These are phyloP conservation scores for Paramecium primaurelia DNA, from an alignment of 73 alveolate species.

Conservation along the genomic window DNA sequence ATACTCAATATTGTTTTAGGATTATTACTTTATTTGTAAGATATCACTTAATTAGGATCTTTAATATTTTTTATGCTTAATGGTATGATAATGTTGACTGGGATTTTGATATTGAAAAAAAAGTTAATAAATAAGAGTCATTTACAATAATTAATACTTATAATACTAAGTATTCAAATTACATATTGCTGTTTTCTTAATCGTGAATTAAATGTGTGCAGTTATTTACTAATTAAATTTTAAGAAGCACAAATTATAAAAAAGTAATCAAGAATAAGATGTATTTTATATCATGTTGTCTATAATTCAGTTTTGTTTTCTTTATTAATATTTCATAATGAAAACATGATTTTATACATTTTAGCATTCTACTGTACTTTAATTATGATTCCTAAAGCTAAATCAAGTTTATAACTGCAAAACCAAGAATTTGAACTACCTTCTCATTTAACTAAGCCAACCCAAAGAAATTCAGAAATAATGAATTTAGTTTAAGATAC, in stretches of 20 bases:
- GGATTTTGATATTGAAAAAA: not conserved
- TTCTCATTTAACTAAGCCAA: not conserved
- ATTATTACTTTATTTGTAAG: not conserved
- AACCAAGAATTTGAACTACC: not conserved
- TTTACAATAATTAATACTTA: not conserved
- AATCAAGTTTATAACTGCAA: not conserved
- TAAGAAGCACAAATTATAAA: not conserved
- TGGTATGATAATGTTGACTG: not conserved
- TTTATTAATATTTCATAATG: not conserved
- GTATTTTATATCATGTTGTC: not conserved
- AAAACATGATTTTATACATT: not conserved
- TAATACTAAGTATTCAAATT: not conserved
- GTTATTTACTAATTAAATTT: not conserved
- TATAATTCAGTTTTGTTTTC: not conserved
- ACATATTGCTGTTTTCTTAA: not conserved
- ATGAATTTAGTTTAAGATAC: not conserved
- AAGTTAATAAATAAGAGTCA: not conserved
- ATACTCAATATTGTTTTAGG: not conserved
- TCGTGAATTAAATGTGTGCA: not conserved
- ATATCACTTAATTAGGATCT: not conserved
- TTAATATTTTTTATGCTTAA: not conserved
- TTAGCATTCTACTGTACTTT: not conserved
- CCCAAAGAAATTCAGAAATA: not conserved
- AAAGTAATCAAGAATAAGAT: not conserved
- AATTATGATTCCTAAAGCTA: not conserved